These are phyloP conservation scores for Aspergillus brunneoviolaceus DNA, from an alignment of 2,329 filamentous ascomycete species.

Conservation along the genomic window DNA sequence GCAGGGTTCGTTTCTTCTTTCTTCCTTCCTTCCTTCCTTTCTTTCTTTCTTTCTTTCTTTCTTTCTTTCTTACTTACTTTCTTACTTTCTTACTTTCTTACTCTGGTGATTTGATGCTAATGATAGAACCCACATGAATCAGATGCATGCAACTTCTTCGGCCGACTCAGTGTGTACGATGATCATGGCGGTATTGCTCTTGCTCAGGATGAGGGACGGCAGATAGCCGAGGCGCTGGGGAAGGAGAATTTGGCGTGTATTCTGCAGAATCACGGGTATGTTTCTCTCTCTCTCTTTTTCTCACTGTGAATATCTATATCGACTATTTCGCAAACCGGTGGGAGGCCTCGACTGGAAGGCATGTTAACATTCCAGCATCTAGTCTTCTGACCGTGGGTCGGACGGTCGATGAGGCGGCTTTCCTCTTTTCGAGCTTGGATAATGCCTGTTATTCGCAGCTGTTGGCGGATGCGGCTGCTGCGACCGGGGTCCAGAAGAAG, in stretches of 20 bases:
- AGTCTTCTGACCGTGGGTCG: slow-evolving; percentile 42
- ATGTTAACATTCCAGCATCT: slow-evolving; percentile 9
- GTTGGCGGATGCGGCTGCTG: slow-evolving; percentile 42
- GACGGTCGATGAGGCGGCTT: slow-evolving; percentile 44
- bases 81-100: background rate
- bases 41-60: background rate
- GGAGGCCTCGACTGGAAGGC: too few relatives aligned
- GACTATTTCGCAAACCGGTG: too few relatives aligned
- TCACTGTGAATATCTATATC: background rate
- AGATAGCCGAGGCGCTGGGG: slow-evolving; percentile 40
- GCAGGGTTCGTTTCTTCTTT: slow-evolving; percentile 49
- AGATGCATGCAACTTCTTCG: slow-evolving; percentile 43
- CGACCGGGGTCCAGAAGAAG: slow-evolving; percentile 38
- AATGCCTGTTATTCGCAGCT: slow-evolving; percentile 44
- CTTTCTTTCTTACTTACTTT: background rate
- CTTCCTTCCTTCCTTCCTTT: background rate
- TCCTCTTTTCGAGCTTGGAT: slow-evolving; percentile 42
- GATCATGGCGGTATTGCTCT: slow-evolving; percentile 44
- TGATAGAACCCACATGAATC: background rate
- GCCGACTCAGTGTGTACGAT: slow-evolving; percentile 39
- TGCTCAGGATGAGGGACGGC: slow-evolving; percentile 40
- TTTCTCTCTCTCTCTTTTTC: background rate
- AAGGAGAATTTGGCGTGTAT: slow-evolving; percentile 43
- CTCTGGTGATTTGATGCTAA: background rate
- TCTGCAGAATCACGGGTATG: slow-evolving; percentile 43